Percentiles rank a stretch among this genome's conserved stretches.
These are phyloP conservation scores for Wickerhamia fluorescens DNA, from an alignment of 805 yeast species.

Conservation along the genomic window DNA sequence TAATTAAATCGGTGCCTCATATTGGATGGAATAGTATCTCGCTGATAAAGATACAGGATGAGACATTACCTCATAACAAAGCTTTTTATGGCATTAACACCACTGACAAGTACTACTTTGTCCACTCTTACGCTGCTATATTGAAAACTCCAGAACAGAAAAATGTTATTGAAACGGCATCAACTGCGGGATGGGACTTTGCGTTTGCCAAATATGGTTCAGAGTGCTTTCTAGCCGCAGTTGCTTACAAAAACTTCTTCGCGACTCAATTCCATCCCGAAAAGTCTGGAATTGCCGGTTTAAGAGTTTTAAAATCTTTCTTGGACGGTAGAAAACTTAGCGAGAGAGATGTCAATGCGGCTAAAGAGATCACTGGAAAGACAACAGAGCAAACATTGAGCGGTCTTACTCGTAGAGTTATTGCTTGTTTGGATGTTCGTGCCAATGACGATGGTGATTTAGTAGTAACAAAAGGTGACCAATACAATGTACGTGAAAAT, in stretches of 20 bases:
- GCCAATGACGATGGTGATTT: conserved; percentile 90
- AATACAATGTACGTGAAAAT: conserved; percentile 86
- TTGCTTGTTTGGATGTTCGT: conserved; percentile 97
- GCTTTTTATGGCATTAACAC: conserved; percentile 60
- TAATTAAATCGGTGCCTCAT: conserved; percentile 82
- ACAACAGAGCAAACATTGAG: conserved; percentile 24
- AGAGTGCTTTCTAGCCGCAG: conserved; percentile 78
- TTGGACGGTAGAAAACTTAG: conserved; percentile 40
- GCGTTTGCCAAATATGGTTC: conserved; percentile 69
- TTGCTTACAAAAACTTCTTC: conserved; percentile 68
- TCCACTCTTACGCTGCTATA: conserved; percentile 86
- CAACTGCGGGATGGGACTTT: conserved; percentile 57
- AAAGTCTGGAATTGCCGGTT: conserved; percentile 89
- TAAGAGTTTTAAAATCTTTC: conserved; percentile 67
- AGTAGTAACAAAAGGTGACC: conserved; percentile 98
- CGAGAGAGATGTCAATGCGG: conserved; percentile 12
- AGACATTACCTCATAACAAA: conserved; percentile 15
- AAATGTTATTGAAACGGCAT: conserved; percentile 20
- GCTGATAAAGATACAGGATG: conserved; percentile 15
- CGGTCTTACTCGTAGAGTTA: conserved; percentile 84
- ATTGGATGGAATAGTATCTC: conserved; percentile 85
- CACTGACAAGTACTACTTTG: conserved; percentile 77
- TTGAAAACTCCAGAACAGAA: conserved; percentile 26
- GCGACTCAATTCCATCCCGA: conserved; percentile 99
- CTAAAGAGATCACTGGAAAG: conserved; percentile 12